Base-by-base conservation (phyloP, 495 filamentous ascomycete species). In the Chlorociboria aeruginascens region DNA sequence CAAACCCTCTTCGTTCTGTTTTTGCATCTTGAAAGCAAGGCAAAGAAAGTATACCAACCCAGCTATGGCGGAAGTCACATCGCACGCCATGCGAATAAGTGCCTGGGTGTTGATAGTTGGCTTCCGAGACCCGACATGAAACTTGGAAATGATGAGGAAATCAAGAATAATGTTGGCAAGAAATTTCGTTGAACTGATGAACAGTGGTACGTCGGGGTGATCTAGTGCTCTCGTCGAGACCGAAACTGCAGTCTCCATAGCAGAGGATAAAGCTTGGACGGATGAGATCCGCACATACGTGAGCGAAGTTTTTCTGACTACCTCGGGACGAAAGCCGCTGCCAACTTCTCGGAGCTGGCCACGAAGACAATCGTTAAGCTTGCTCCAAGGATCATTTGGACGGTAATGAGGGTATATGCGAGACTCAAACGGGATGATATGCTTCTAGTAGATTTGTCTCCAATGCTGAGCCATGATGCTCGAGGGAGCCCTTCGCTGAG, bases 401-500 rank as follows among this genome's bases (percentile, higher is more conserved):
- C 68, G 8, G 76, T 32, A 29, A 87, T 75, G 17, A 87, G 66
- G 0, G 81, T 85, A 48, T 84, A 70, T 0, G 82, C 65, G 8
- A 89, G 72, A 4, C 65, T 59, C 17, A 86, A 58, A 0, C 83
- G 73, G 7, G 73, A 67, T 6, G 61, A 30, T 2, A 71, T 51
- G 1, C 66, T 66, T 9, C 81, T 72, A 2, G 74, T 74, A 7
- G 70, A 59, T 42, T 72, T 72, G 63, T 87, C 80, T 8, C 78
- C 83, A 52, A 87, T 86, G 48, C 82, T 68, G 12, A 80, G 63
- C 78, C 78, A 87, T 7, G 82, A 72, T 0, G 80, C 73, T 17
- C 82, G 68, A 0, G 83, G 83, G 7, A 87, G 75, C 11, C 82
- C 81, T 55, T 89, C 82, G 61, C 87, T 87, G 36, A 87, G 62